Evolutionary conservation across 2,329 filamentous ascomycete species (phyloP).

Genomic region (Cordyceps farinosa): DNA sequence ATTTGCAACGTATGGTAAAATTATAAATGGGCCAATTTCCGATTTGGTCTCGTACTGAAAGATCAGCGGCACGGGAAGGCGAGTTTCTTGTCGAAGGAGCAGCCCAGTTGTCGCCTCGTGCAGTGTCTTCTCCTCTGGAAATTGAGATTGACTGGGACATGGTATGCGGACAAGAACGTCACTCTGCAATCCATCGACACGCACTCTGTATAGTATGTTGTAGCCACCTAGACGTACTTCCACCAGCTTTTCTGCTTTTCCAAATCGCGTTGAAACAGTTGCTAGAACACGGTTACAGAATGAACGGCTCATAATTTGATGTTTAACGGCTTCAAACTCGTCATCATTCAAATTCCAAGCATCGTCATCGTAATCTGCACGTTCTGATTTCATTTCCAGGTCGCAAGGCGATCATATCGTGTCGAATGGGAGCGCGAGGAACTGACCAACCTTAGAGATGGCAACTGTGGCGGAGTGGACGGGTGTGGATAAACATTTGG

Average conservation of each 20-base stretch:
- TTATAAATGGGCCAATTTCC: background rate
- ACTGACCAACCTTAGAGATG: too few species aligned
- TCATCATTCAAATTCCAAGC: slow-evolving; percentile 10
- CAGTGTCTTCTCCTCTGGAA: slow-evolving; percentile 21
- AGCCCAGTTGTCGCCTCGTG: slow-evolving; percentile 20
- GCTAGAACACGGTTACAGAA: background rate
- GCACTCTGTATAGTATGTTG: slow-evolving; percentile 21
- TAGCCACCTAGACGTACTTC: slow-evolving; percentile 20
- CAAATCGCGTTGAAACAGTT: background rate
- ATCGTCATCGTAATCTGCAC: background rate
- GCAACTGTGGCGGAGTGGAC: too few species aligned
- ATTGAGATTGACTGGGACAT: slow-evolving; percentile 19
- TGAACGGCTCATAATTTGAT: background rate
- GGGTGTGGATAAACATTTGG: too few species aligned
- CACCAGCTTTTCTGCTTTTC: background rate
- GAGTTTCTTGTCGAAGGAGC: slow-evolving; percentile 4
- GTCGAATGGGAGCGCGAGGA: too few species aligned
- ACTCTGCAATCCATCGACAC: slow-evolving; percentile 5
- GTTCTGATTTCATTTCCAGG: background rate
- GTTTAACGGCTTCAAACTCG: background rate
- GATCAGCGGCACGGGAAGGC: slow-evolving; percentile 12
- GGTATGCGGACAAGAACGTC: slow-evolving; percentile 20
- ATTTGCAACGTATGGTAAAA: background rate
- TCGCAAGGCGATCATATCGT: too few species aligned
- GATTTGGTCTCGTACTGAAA: slow-evolving; percentile 21